Conservation (phyloP, 805 yeast genomes). For the Ogataea pilisensis region DNA sequence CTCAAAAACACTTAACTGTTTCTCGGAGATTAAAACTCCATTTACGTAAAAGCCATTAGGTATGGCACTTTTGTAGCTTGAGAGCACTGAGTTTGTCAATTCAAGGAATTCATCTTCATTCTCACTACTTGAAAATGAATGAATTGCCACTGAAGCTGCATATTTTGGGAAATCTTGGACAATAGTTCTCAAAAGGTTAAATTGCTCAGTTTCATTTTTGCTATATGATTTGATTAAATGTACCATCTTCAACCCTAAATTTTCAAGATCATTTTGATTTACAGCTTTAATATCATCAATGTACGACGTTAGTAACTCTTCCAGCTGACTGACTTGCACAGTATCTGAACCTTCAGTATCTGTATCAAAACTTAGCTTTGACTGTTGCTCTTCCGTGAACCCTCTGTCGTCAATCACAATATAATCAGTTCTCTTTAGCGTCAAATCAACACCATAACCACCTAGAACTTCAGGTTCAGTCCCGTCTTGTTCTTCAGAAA, state of each 20-base stretch:
- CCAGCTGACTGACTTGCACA: background rate
- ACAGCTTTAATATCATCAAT: constrained; percentile 31
- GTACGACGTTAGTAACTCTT: constrained; percentile 19
- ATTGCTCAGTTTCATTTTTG: constrained; percentile 25
- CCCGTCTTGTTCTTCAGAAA: constrained; percentile 17
- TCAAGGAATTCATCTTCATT: constrained; percentile 4
- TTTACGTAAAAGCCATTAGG: constrained; percentile 58
- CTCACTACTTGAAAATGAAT: constrained; percentile 4
- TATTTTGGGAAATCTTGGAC: constrained; percentile 54
- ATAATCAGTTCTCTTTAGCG: constrained; percentile 63
- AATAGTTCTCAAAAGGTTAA: constrained; percentile 36
- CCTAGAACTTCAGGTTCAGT: constrained; percentile 31
- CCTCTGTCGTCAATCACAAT: constrained; percentile 61
- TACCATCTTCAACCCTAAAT: constrained; percentile 39
- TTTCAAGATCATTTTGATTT: constrained; percentile 29
- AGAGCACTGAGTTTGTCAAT: background rate
- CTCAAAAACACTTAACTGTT: constrained; percentile 40
- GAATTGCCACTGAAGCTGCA: constrained; percentile 36
- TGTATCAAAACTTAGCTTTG: constrained; percentile 23
- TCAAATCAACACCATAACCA: constrained; percentile 67
- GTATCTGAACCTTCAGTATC: constrained; percentile 3
- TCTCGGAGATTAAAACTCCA: constrained; percentile 56
- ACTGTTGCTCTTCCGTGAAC: constrained; percentile 24
- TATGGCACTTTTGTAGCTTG: constrained; percentile 9
- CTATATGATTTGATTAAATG: constrained; percentile 32